Percentiles rank a stretch among this genome's conserved stretches.
Conservation (phyloP, 1,139 yeast species). For the Candida anutae region DNA sequence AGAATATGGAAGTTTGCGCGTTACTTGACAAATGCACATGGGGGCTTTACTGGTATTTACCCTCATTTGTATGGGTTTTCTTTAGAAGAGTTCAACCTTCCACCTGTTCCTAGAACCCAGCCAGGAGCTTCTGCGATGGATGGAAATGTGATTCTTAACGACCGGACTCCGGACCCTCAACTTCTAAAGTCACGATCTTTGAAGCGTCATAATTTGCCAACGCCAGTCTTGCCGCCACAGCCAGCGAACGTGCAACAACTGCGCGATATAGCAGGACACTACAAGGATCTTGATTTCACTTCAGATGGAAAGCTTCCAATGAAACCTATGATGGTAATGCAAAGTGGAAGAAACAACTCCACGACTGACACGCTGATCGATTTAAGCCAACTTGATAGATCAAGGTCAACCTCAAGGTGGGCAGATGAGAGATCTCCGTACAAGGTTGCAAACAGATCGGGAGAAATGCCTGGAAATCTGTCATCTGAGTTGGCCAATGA, state of each 20-base stretch:
- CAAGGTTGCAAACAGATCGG: no score
- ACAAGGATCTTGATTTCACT: slow-evolving; percentile 35
- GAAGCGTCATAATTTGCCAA: slow-evolving; percentile 20
- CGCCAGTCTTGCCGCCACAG: slow-evolving; percentile 15
- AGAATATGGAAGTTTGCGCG: slow-evolving; percentile 51
- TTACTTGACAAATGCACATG: slow-evolving; percentile 54
- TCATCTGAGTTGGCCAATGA: no score
- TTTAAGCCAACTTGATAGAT: no score
- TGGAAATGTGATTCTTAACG: slow-evolving; percentile 9
- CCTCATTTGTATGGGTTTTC: slow-evolving; percentile 48
- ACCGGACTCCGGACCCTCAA: slow-evolving; percentile 19
- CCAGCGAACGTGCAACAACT: slow-evolving; percentile 3
- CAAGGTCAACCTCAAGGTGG: no score
- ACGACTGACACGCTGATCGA: neutral
- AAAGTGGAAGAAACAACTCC: slow-evolving; percentile 10
- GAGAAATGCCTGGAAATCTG: no score
- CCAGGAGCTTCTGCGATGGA: slow-evolving; percentile 2
- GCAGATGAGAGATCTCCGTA: no score
- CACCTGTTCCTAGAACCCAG: slow-evolving; percentile 18
- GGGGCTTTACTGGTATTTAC: slow-evolving; percentile 56
- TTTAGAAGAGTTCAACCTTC: slow-evolving; percentile 28
- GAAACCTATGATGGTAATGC: slow-evolving; percentile 37
- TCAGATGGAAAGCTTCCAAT: slow-evolving; percentile 36
- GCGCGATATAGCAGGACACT: slow-evolving; percentile 11
- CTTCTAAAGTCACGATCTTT: slow-evolving; percentile 19